Conservation (phyloP, 169 alveolate genomes). For the Neospora caninum region DNA sequence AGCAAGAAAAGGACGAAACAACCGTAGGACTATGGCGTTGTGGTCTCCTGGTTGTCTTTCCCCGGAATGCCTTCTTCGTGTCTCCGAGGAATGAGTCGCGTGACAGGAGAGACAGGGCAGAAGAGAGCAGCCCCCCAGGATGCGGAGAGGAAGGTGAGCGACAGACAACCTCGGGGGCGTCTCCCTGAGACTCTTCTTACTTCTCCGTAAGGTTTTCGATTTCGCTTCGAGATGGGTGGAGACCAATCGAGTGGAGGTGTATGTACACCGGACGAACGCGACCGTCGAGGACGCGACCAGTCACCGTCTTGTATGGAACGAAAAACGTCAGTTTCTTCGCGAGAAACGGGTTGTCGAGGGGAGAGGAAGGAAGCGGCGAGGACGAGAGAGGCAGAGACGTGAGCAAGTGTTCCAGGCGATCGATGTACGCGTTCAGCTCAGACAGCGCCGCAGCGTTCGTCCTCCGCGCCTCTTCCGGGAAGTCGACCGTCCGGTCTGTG, state of each 20-base stretch:
- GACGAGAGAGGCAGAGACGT: neutral
- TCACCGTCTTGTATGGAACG: conserved; percentile 24
- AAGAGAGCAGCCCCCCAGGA: no score
- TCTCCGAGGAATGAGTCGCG: no score
- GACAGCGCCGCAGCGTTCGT: conserved; percentile 30
- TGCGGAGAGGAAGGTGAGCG: no score
- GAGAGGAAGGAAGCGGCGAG: neutral
- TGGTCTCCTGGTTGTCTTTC: no score
- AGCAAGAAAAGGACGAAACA: no score
- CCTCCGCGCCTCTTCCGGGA: conserved; percentile 53
- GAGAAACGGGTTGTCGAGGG: neutral
- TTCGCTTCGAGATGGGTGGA: neutral
- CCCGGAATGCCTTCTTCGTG: no score
- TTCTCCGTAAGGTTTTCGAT: conserved; percentile 34
- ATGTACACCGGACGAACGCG: conserved; percentile 45
- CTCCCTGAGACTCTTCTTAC: neutral
- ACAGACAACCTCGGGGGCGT: no score
- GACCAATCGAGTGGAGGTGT: conserved; percentile 29
- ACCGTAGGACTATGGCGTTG: no score
- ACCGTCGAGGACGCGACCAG: conserved; percentile 11
- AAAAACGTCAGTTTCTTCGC: conserved; percentile 6
- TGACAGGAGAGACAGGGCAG: no score
- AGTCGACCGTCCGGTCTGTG: conserved; percentile 39
- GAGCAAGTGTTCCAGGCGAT: conserved; percentile 47
- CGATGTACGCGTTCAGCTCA: conserved; percentile 52